Evolutionary conservation across 208 protist genomes (phyloP).

Genomic region (Trichomonas tenax): DNA sequence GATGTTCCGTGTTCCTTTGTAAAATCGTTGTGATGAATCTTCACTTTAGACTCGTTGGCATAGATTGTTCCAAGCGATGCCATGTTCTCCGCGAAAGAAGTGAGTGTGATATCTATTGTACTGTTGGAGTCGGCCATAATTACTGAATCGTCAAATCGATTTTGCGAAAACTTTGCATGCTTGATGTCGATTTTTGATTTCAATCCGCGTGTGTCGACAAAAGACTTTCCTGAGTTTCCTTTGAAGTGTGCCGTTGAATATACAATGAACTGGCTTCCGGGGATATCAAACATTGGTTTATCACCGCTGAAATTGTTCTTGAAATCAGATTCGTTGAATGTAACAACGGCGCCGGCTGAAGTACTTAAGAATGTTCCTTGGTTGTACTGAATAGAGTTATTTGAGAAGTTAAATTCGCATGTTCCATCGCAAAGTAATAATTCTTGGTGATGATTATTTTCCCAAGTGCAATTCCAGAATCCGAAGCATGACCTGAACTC

Average conservation of each 20-base stretch:
- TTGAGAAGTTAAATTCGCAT: conserved; percentile 17
- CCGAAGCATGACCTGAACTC: conserved; percentile 9
- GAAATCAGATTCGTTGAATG: neutral
- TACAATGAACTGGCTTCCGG: neutral
- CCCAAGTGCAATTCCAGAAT: conserved; percentile 14
- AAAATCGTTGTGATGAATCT: neutral
- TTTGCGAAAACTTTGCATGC: neutral
- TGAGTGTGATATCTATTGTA: neutral
- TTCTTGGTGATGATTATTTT: neutral
- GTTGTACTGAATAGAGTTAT: neutral
- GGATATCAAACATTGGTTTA: neutral
- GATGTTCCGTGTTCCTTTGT: neutral
- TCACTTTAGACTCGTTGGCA: neutral
- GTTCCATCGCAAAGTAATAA: neutral
- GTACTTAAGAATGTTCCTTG: neutral
- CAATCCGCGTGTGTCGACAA: neutral
- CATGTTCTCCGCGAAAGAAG: neutral
- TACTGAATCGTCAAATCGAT: neutral
- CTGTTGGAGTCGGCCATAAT: neutral
- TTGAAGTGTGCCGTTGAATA: neutral
- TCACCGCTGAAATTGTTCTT: neutral
- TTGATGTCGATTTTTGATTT: neutral
- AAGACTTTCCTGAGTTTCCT: neutral
- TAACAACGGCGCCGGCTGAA: neutral
- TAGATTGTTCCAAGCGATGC: neutral